A percentile compares a stretch with the other conserved stretches of the same genome.
Evolutionary conservation across 192 early-diverging fungal species (phyloP).

Genomic region (Phlyctochytrium arcticum): DNA sequence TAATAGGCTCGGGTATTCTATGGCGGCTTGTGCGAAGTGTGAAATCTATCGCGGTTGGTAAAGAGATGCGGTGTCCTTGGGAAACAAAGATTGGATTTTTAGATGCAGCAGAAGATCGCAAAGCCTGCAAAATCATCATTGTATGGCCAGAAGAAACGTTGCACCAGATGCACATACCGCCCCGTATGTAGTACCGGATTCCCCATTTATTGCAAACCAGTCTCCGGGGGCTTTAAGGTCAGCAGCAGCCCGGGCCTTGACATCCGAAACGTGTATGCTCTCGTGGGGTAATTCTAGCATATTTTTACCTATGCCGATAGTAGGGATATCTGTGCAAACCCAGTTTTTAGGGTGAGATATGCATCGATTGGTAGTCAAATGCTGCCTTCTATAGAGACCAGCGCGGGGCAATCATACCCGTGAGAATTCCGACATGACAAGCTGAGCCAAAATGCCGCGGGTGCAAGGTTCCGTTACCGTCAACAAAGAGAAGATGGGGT

Average conservation of each 20-base stretch:
- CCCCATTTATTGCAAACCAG: constrained; percentile 39
- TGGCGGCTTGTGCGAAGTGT: constrained; percentile 56
- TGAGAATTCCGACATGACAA: constrained; percentile 71
- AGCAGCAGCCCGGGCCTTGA: constrained; percentile 48
- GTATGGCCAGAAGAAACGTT: background rate
- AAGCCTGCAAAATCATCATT: constrained; percentile 16
- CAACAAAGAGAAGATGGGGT: constrained; percentile 56
- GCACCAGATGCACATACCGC: constrained; percentile 23
- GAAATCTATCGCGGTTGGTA: constrained; percentile 68
- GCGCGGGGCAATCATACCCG: constrained; percentile 20
- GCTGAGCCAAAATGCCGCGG: constrained; percentile 86
- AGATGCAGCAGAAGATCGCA: constrained; percentile 28
- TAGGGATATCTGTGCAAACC: constrained; percentile 62
- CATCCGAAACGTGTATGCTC: constrained; percentile 40
- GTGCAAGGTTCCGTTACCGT: constrained; percentile 54
- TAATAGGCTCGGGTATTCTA: constrained; percentile 87
- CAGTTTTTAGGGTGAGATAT: too few species aligned
- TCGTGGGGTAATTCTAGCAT: constrained; percentile 74
- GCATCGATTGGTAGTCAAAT: too few species aligned
- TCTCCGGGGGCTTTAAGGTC: constrained; percentile 35
- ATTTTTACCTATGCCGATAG: constrained; percentile 89
- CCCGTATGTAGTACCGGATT: constrained; percentile 46
- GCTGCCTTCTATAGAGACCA: too few species aligned
- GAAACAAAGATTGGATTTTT: constrained; percentile 87
- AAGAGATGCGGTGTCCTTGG: constrained; percentile 69